phyloP scores from a whole-genome alignment of 441 rosid species.

The Corymbia citriodora region DNA sequence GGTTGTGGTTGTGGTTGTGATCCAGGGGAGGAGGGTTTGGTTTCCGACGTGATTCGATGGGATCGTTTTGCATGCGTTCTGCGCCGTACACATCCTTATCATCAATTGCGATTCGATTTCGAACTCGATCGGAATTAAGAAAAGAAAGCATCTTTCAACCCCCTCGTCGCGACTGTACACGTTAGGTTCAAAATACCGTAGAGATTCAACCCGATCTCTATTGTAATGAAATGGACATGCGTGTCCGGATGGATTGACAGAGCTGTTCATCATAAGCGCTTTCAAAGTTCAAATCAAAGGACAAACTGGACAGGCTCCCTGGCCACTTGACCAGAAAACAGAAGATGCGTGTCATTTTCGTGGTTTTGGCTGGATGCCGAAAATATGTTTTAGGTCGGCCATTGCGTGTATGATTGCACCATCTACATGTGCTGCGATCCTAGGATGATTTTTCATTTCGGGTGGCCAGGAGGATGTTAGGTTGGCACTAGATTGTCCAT shows the following conservation, averaged over 20 bases:
- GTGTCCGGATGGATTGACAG: rapidly evolving
- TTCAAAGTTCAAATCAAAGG: not conserved
- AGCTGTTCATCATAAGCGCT: not conserved
- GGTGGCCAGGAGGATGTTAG: not conserved
- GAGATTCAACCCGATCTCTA: not conserved
- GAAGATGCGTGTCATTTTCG: not conserved
- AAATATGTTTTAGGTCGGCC: not conserved
- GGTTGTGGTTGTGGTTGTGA: not conserved
- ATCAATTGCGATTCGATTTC: not conserved
- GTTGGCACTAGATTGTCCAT: not conserved
- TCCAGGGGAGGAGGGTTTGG: not conserved
- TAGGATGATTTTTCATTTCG: not conserved
- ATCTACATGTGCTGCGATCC: not conserved
- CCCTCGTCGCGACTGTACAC: not conserved
- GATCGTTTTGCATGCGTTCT: not conserved
- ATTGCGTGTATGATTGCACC: not conserved
- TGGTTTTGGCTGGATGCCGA: not conserved
- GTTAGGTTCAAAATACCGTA: not conserved
- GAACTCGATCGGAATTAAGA: not conserved
- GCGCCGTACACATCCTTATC: not conserved
- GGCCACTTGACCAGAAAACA: not conserved
- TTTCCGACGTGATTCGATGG: not conserved
- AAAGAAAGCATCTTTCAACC: not conserved
- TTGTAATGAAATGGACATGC: not conserved
- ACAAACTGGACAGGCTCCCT: not conserved